A percentile compares a stretch with the other conserved stretches of the same genome.
phyloP scores from a whole-genome alignment of 176 grass and related monocot genomes.

The Typha latifolia region DNA sequence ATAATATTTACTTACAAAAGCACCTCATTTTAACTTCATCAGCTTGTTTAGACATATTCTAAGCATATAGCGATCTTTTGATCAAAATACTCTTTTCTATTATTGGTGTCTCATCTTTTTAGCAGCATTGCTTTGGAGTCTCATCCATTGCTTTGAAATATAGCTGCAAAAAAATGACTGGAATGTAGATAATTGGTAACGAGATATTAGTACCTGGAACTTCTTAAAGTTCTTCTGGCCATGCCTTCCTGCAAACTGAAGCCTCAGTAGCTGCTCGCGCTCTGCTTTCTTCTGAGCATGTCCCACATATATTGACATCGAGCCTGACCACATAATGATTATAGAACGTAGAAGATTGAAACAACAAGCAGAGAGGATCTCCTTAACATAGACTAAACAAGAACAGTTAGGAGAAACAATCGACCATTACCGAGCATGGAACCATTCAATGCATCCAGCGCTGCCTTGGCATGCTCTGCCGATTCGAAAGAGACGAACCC shows the following conservation, averaged over 20 bases:
- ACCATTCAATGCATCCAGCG: constrained; percentile 18
- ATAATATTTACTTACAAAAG: no score
- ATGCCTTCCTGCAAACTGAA: background rate
- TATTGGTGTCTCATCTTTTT: no score
- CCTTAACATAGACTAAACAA: background rate
- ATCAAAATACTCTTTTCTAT: no score
- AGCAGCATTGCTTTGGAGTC: no score
- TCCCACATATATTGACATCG: constrained; percentile 4
- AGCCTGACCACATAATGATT: constrained; percentile 4
- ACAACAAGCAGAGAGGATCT: background rate
- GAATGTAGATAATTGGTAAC: no score
- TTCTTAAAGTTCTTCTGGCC: background rate
- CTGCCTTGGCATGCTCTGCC: constrained; percentile 15
- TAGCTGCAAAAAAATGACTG: no score
- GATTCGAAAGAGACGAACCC: constrained; percentile 24
- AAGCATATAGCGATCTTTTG: no score
- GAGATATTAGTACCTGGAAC: no score
- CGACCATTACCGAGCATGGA: constrained; percentile 12
- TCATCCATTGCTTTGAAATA: no score
- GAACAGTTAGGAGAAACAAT: background rate
- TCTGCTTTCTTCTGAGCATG: constrained; percentile 2
- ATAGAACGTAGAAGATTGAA: background rate
- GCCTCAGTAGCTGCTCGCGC: constrained; percentile 2
- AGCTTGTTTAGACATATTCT: no score
- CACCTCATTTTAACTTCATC: no score